A percentile compares a stretch with the other conserved stretches of the same genome.
These are phyloP conservation scores for Musa troglodytarum DNA, from an alignment of 176 grass and related monocot genomes.

Conservation along the genomic window DNA sequence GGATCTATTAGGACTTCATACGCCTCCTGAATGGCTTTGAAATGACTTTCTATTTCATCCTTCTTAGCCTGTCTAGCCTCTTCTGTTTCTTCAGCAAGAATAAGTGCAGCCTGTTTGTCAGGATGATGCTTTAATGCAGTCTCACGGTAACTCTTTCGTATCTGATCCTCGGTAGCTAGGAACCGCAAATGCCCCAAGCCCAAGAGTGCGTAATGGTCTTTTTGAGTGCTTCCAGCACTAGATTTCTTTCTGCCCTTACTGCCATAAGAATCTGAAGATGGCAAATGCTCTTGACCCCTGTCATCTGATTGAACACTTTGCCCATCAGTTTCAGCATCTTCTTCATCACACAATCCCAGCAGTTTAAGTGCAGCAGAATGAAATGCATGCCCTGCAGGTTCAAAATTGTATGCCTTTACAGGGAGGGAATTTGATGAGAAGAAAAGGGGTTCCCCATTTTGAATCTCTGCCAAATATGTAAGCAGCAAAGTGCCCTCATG, in stretches of 20 bases:
- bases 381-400: constrained; percentile 89
- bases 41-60: constrained; percentile 93
- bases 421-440: constrained; percentile 81
- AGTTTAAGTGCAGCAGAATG: constrained; percentile 67
- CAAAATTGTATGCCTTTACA: constrained; percentile 66
- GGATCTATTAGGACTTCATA: constrained; percentile 94
- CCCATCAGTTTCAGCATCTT: constrained; percentile 63
- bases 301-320: constrained; percentile 80
- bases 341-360: constrained; percentile 56
- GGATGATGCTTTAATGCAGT: constrained; percentile 95
- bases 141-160: constrained; percentile 84
- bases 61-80: constrained; percentile 80
- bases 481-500: constrained; percentile 40
- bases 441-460: constrained; percentile 55
- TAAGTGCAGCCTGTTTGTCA: constrained; percentile 74
- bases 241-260: constrained; percentile 96
- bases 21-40: constrained; percentile 85
- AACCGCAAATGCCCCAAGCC: constrained; percentile 73
- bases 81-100: constrained; percentile 71
- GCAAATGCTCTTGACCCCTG: constrained; percentile 48
- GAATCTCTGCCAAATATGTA: constrained; percentile 64
- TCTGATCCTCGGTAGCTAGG: constrained; percentile 96
- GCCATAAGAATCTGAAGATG: constrained; percentile 60
- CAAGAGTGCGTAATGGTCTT: constrained; percentile 94
- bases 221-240: constrained; percentile 50